These are phyloP conservation scores for Globisporangium rhizosaccharum DNA, from an alignment of 352 stramenopile species.

Conservation along the genomic window DNA sequence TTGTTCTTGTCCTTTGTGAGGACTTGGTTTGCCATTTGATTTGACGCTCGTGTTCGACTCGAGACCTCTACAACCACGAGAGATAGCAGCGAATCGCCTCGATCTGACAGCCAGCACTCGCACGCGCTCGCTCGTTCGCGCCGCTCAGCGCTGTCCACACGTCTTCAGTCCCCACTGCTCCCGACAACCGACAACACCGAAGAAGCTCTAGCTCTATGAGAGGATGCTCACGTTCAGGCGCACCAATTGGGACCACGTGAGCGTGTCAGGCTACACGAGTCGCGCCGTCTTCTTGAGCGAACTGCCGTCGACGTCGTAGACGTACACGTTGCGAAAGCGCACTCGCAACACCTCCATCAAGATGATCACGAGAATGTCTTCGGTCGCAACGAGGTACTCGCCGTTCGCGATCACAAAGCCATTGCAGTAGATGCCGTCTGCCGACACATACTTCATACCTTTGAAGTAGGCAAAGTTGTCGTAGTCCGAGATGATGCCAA, in stretches of 20 bases:
- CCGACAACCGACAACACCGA: neutral
- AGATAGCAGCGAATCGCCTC: too few species aligned
- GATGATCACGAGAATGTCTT: slow-evolving; percentile 19
- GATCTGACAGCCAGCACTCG: too few species aligned
- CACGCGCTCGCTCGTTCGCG: too few species aligned
- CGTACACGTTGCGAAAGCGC: neutral
- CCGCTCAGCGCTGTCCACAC: too few species aligned
- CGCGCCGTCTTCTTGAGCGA: neutral
- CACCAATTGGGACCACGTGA: neutral
- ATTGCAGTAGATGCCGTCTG: slow-evolving; percentile 2
- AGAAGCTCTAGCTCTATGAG: too few species aligned
- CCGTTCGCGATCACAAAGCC: slow-evolving; percentile 28
- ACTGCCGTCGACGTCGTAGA: slow-evolving; percentile 10
- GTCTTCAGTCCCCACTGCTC: neutral
- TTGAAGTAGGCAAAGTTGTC: slow-evolving; percentile 1
- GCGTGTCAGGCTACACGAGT: neutral
- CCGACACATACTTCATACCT: neutral
- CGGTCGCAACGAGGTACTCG: slow-evolving; percentile 20
- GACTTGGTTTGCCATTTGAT: too few species aligned
- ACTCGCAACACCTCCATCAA: neutral
- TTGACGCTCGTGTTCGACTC: too few species aligned
- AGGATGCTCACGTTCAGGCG: neutral
- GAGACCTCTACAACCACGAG: too few species aligned
- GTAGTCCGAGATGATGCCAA: neutral
- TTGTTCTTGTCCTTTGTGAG: too few species aligned